phyloP scores from a whole-genome alignment of 164 flowering plant species.

The Magnolia changhungtana region DNA sequence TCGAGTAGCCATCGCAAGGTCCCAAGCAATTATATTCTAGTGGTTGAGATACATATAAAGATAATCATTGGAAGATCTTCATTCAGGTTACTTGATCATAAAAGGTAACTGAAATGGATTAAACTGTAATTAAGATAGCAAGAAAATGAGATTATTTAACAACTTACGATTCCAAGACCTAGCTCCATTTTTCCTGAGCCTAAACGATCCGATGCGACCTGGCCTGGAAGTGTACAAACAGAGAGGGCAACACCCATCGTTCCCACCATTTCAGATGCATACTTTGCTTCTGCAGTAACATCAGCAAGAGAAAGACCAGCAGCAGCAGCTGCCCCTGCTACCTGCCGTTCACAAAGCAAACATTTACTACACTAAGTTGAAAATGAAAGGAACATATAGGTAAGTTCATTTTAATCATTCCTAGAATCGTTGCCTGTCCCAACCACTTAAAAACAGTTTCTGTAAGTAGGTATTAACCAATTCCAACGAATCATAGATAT shows the following conservation, averaged over 20 bases:
- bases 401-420: neutral
- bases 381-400: neutral
- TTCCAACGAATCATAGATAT: too few species aligned
- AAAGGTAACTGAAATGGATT: neutral
- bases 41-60: neutral
- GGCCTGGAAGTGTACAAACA: slow-evolving; percentile 89
- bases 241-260: slow-evolving; percentile 98
- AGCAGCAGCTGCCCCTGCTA: slow-evolving; percentile 95
- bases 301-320: slow-evolving; percentile 80
- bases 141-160: neutral
- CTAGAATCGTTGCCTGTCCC: neutral
- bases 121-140: neutral
- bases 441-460: neutral
- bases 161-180: slow-evolving; percentile 94
- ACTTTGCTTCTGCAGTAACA: slow-evolving; percentile 85
- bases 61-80: neutral
- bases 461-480: neutral
- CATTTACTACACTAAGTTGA: neutral
- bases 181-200: slow-evolving; percentile 97
- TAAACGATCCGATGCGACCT: slow-evolving; percentile 73
- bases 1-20: neutral
- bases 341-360: slow-evolving; percentile 25
- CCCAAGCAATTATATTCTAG: neutral
- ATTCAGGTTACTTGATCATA: neutral
- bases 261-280: slow-evolving; percentile 85